phyloP scores from a whole-genome alignment of 2,329 filamentous ascomycete species.

The Aureobasidium sp. region DNA sequence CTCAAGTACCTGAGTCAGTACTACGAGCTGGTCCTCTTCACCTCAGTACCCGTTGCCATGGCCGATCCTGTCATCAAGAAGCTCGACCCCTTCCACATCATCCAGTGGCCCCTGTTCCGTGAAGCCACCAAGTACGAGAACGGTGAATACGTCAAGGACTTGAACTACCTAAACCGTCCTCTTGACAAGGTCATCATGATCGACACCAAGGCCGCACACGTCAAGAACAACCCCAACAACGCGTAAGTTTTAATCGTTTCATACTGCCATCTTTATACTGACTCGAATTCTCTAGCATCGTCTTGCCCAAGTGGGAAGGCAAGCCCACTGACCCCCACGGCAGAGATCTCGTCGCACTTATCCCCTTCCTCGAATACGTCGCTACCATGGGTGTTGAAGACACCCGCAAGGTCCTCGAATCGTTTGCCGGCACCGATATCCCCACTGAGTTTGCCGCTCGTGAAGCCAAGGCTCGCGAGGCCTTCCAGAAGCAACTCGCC shows the following conservation, averaged over 20 bases:
- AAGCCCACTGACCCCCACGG: conserved; percentile 56
- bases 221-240: conserved; percentile 90
- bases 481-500: conserved; percentile 71
- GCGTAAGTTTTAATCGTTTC: conserved; percentile 33
- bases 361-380: conserved; percentile 96
- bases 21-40: conserved; percentile 96
- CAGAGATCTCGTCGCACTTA: conserved; percentile 75
- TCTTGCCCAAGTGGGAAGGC: conserved; percentile 84
- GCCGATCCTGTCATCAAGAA: conserved; percentile 86
- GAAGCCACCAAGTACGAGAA: conserved; percentile 97
- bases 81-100: conserved; percentile 88
- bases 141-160: conserved; percentile 95
- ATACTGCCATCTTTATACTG: background rate
- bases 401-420: conserved; percentile 47
- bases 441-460: conserved; percentile 82
- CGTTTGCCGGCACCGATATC: conserved; percentile 69
- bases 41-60: conserved; percentile 72
- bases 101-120: conserved; percentile 88
- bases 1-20: conserved; percentile 94
- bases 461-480: conserved; percentile 74
- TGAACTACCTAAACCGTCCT: conserved; percentile 95
- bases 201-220: conserved; percentile 75
- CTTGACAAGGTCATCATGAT: conserved; percentile 92
- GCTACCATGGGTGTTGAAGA: conserved; percentile 88
- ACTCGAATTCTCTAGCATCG: conserved; percentile 39